Evolutionary conservation across 2,329 filamentous ascomycete genomes (phyloP).

Genomic region (Chaetothyriales sp.): DNA sequence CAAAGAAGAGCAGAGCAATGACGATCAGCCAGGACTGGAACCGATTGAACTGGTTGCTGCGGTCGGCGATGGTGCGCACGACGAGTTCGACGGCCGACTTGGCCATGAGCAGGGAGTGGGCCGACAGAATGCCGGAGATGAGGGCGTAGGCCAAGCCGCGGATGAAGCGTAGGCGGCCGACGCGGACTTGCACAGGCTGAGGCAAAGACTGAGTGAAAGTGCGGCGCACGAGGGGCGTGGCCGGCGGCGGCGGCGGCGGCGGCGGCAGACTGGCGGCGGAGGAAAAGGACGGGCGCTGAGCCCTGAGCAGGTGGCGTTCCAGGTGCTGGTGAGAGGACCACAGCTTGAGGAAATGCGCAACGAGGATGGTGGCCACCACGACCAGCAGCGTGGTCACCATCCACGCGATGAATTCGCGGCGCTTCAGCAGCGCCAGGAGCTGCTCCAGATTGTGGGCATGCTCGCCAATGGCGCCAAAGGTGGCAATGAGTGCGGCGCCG

Average conservation of each 20-base stretch:
- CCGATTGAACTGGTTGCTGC: constrained; percentile 78
- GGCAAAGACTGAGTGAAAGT: constrained; percentile 29
- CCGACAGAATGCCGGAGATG: constrained; percentile 84
- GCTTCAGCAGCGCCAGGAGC: constrained; percentile 59
- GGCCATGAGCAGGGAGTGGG: constrained; percentile 81
- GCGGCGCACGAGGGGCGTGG: constrained; percentile 20
- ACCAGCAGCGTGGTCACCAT: constrained; percentile 67
- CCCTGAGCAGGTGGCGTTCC: constrained; percentile 11
- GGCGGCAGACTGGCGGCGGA: constrained; percentile 6
- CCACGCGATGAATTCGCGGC: constrained; percentile 71
- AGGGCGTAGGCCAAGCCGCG: constrained; percentile 79
- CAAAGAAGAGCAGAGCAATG: constrained; percentile 63
- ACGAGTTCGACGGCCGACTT: constrained; percentile 94
- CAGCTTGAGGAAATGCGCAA: constrained; percentile 35
- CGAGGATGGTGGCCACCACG: constrained; percentile 53
- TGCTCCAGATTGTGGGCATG: constrained; percentile 80
- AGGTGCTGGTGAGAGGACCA: constrained; percentile 18
- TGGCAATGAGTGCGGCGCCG: constrained; percentile 82
- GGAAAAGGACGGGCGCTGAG: constrained; percentile 13
- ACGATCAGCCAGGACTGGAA: constrained; percentile 94
- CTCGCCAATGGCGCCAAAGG: constrained; percentile 86
- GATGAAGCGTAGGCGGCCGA: constrained; percentile 56
- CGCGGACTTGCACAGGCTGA: constrained; percentile 26
- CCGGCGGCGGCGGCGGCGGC: background rate
- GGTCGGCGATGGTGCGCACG: constrained; percentile 69